Evolutionary conservation across 768 basidiomycete genomes (phyloP).

Genomic region (Lactifluus echinatus): DNA sequence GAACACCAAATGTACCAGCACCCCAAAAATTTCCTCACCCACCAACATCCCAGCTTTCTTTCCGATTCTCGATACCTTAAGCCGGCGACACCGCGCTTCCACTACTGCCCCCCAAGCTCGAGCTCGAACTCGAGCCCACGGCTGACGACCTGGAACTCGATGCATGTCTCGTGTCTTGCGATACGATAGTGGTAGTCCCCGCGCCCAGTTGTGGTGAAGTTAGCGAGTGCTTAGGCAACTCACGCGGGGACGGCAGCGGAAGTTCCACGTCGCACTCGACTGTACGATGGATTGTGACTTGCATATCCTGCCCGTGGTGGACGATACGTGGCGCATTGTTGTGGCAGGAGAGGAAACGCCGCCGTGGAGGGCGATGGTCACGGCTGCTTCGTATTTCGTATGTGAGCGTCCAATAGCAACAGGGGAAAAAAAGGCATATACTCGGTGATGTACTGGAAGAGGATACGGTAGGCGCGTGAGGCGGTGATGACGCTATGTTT

Average conservation of each 20-base stretch:
- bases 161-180: not conserved
- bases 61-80: not conserved
- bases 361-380: not conserved
- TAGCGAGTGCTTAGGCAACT: not conserved
- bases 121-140: not conserved
- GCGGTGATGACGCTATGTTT: slow-evolving; percentile 5
- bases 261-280: slow-evolving; percentile 7
- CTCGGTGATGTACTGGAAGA: slow-evolving; percentile 13
- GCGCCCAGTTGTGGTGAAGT: not conserved
- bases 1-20: not conserved
- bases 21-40: not conserved
- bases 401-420: not conserved
- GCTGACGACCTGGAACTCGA: not conserved
- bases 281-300: slow-evolving; percentile 8
- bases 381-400: not conserved
- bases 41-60: not conserved
- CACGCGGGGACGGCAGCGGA: not conserved
- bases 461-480: slow-evolving; percentile 8
- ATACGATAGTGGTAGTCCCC: not conserved
- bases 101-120: not conserved
- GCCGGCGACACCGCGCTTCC: not conserved
- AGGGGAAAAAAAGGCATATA: not conserved
- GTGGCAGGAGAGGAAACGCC: not conserved
- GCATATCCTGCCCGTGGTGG: not conserved
- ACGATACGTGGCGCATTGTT: not conserved